phyloP scores from a whole-genome alignment of 2,329 filamentous ascomycete genomes.

The Chaetomiaceae sp. region DNA sequence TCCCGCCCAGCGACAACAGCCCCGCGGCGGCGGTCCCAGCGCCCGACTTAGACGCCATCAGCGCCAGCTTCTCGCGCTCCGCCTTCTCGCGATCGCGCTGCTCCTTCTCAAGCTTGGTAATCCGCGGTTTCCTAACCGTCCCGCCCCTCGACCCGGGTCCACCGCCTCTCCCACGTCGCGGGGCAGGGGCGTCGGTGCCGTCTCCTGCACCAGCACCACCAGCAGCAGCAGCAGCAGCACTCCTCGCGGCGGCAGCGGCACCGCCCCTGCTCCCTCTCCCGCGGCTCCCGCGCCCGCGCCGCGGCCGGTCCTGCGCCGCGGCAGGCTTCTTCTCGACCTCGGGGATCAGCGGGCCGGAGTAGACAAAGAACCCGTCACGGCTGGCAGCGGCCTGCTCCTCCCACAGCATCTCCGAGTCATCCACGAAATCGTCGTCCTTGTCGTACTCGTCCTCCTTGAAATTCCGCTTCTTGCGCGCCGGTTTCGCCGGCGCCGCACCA shows the following conservation, averaged over 20 bases:
- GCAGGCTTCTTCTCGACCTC: slow-evolving; percentile 77
- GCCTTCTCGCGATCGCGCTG: slow-evolving; percentile 76
- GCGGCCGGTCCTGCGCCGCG: slow-evolving; percentile 60
- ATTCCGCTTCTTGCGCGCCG: slow-evolving; percentile 70
- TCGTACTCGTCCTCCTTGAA: slow-evolving; percentile 80
- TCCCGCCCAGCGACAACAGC: neutral
- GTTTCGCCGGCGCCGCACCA: slow-evolving; percentile 49
- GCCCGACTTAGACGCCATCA: slow-evolving; percentile 32
- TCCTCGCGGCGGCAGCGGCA: slow-evolving; percentile 50
- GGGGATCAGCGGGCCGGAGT: slow-evolving; percentile 82
- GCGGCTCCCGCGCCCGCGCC: slow-evolving; percentile 52
- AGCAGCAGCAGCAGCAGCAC: too few relatives aligned
- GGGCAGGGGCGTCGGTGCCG: too few relatives aligned
- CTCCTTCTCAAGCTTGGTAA: slow-evolving; percentile 79
- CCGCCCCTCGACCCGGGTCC: slow-evolving; percentile 70
- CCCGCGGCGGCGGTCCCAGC: neutral
- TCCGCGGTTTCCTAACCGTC: slow-evolving; percentile 70
- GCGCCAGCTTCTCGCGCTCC: slow-evolving; percentile 55
- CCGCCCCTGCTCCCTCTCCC: slow-evolving; percentile 45
- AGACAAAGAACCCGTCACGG: slow-evolving; percentile 96
- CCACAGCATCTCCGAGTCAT: slow-evolving; percentile 93
- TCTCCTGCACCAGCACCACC: too few relatives aligned
- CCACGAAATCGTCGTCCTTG: slow-evolving; percentile 76
- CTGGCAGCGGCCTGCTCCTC: slow-evolving; percentile 91
- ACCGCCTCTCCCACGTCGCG: slow-evolving; percentile 49